A percentile compares a stretch with the other conserved stretches of the same genome.
phyloP scores from a whole-genome alignment of 2,329 filamentous ascomycete genomes.

The Aulographum hederae region DNA sequence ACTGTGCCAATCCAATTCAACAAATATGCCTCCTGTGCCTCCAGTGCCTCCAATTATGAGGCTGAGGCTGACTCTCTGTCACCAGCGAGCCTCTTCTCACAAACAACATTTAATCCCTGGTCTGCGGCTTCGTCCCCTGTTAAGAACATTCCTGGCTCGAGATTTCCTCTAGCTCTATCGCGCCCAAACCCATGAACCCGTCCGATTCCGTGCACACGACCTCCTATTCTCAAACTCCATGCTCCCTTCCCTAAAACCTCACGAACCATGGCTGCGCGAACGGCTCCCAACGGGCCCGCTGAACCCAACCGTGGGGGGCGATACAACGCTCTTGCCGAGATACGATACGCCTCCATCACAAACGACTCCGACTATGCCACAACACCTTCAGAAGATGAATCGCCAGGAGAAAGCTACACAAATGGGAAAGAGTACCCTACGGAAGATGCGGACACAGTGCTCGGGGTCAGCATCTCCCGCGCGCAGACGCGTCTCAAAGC shows the following conservation, averaged over 20 bases:
- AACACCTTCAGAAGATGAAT: not conserved
- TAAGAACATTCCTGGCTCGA: too few species aligned
- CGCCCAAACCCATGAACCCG: too few species aligned
- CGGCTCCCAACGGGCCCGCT: not conserved
- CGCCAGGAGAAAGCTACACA: not conserved
- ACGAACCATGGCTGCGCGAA: not conserved
- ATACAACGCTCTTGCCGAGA: not conserved
- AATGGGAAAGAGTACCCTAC: slow-evolving; percentile 4
- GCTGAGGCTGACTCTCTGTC: too few species aligned
- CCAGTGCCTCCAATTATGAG: too few species aligned
- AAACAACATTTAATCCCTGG: too few species aligned
- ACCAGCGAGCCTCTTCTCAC: too few species aligned
- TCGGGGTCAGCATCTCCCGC: slow-evolving; percentile 40
- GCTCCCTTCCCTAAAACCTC: not conserved
- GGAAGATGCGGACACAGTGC: slow-evolving; percentile 24
- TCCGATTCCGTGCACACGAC: too few species aligned
- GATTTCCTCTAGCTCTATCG: too few species aligned
- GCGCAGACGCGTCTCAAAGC: slow-evolving; percentile 38
- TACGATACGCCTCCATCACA: not conserved
- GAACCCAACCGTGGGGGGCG: not conserved
- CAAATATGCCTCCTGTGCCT: too few species aligned
- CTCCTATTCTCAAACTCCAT: not conserved
- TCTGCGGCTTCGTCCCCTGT: too few species aligned
- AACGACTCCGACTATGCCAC: slow-evolving; percentile 1
- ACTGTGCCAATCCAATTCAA: too few species aligned